phyloP scores from a whole-genome alignment of 306 rosid species.

The Acmispon strigosus region DNA sequence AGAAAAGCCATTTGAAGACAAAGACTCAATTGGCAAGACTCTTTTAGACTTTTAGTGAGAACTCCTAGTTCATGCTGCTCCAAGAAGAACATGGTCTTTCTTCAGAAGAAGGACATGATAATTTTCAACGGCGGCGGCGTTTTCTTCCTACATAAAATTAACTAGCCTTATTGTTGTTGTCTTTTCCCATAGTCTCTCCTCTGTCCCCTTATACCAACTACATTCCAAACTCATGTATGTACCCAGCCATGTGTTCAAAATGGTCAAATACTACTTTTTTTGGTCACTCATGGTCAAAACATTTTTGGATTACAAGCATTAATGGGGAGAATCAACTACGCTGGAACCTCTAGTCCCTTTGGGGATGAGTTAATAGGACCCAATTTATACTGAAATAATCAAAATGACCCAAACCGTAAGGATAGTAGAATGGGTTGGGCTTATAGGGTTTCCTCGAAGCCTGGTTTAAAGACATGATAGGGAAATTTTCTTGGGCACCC shows the following conservation, averaged over 20 bases:
- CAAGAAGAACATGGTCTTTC: constrained; percentile 11
- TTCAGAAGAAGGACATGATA: constrained; percentile 9
- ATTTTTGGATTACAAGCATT: neutral
- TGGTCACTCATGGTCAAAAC: too few species aligned
- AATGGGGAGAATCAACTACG: neutral
- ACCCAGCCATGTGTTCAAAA: neutral
- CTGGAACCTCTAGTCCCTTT: neutral
- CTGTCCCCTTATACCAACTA: constrained; percentile 12
- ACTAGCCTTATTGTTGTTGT: constrained; percentile 1
- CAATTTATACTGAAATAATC: too few species aligned
- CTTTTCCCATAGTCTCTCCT: constrained; percentile 13
- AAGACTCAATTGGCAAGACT: constrained; percentile 16
- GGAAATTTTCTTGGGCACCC: too few species aligned
- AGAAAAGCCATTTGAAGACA: constrained; percentile 14
- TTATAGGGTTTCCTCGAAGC: too few species aligned
- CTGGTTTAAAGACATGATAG: too few species aligned
- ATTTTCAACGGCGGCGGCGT: constrained; percentile 17
- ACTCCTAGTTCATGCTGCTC: constrained; percentile 8
- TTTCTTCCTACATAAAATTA: neutral
- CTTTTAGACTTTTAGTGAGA: constrained; percentile 19
- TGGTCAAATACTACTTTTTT: neutral
- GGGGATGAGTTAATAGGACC: too few species aligned
- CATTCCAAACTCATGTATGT: constrained; percentile 3
- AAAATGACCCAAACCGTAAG: too few species aligned
- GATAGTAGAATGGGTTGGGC: too few species aligned